Conservation (phyloP, 2,329 filamentous ascomycete genomes). For the Pseudogymnoascus sp. region DNA sequence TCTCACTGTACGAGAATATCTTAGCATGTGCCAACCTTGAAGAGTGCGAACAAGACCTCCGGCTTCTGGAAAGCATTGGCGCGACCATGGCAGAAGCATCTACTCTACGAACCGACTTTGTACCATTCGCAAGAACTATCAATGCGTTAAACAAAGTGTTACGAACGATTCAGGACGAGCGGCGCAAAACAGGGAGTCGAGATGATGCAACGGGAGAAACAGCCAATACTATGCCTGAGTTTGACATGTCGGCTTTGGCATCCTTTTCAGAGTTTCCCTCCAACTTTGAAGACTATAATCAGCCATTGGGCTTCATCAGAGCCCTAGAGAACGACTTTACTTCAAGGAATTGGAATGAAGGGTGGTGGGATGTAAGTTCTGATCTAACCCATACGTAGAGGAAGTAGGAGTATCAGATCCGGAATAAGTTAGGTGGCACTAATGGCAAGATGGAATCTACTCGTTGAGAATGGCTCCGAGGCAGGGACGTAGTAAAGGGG, state of each 20-base stretch:
- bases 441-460: not conserved
- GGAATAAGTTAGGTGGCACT: not conserved
- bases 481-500: too few relatives aligned
- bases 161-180: not conserved
- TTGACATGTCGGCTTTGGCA: not conserved
- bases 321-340: not conserved
- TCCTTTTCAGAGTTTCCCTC: not conserved
- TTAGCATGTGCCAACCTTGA: not conserved
- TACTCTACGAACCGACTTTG: slow-evolving; percentile 2
- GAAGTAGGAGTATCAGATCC: not conserved
- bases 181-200: not conserved
- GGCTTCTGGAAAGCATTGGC: not conserved
- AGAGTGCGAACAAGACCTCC: not conserved
- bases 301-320: not conserved
- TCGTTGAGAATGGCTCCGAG: not conserved
- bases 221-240: not conserved
- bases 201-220: not conserved
- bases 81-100: not conserved
- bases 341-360: slow-evolving; percentile 4
- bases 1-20: slow-evolving; percentile 1
- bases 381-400: not conserved
- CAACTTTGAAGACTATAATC: not conserved
- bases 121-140: slow-evolving; percentile 2
- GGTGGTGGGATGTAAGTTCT: not conserved
- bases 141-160: slow-evolving; percentile 1